phyloP scores from a whole-genome alignment of 257 asterid genomes.

The Thymus mandschuricus region DNA sequence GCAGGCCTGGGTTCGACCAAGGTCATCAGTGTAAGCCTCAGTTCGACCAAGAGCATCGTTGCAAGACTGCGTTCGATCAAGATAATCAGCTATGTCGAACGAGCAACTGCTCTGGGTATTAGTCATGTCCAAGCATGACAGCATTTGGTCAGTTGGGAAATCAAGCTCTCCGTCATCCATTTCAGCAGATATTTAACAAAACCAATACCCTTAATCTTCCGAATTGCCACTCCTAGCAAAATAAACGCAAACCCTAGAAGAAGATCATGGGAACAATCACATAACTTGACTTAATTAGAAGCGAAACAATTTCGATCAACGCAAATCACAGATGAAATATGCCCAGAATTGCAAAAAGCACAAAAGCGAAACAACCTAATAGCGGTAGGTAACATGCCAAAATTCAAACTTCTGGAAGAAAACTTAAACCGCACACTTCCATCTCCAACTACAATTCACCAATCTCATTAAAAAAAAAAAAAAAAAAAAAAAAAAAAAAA shows the following conservation, averaged over 20 bases:
- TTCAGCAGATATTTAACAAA: slow-evolving; percentile 28
- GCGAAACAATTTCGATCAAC: not conserved
- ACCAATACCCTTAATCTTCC: not conserved
- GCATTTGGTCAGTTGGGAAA: slow-evolving; percentile 49
- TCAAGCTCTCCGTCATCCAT: slow-evolving; percentile 63
- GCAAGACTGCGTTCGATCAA: slow-evolving; percentile 49
- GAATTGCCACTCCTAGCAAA: not conserved
- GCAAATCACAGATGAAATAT: slow-evolving; percentile 3
- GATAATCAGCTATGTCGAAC: slow-evolving; percentile 61
- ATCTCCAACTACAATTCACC: slow-evolving; percentile 25
- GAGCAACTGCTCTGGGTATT: slow-evolving; percentile 65
- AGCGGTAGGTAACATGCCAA: not conserved
- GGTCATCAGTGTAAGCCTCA: slow-evolving; percentile 54
- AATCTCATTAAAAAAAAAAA: not conserved
- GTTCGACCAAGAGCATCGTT: slow-evolving; percentile 57
- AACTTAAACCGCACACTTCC: slow-evolving; percentile 8
- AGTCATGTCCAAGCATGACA: slow-evolving; percentile 49
- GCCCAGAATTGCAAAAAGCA: slow-evolving; percentile 7
- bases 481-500: not conserved
- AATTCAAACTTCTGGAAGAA: slow-evolving; percentile 14
- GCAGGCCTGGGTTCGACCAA: slow-evolving; percentile 71
- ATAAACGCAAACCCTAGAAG: slow-evolving; percentile 23
- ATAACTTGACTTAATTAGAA: slow-evolving; percentile 9
- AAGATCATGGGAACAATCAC: not conserved
- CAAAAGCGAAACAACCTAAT: not conserved